These are phyloP conservation scores for Scalesia atractyloides DNA, from an alignment of 129 eudicot species.

Conservation along the genomic window DNA sequence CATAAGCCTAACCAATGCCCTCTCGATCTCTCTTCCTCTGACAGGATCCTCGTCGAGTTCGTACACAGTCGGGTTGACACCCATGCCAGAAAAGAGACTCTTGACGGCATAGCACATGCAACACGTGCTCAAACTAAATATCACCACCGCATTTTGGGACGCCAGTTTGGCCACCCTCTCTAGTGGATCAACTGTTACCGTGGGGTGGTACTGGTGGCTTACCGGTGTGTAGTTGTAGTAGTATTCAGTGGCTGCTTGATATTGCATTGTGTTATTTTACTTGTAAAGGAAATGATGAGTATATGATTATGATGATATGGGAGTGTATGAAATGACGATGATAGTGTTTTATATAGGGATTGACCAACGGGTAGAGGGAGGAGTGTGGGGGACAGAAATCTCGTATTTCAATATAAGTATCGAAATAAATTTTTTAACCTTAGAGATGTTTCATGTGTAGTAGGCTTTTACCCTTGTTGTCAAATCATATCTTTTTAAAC, in stretches of 20 bases:
- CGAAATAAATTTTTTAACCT: neutral
- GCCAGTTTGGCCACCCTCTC: conserved; percentile 67
- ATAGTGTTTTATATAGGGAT: conserved; percentile 37
- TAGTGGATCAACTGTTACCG: conserved; percentile 42
- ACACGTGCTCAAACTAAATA: conserved; percentile 75
- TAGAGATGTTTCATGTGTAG: conserved; percentile 3
- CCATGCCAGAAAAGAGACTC: conserved; percentile 75
- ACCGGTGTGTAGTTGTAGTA: conserved; percentile 34
- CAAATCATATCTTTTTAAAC: neutral
- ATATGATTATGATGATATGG: neutral
- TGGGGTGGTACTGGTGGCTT: conserved; percentile 35
- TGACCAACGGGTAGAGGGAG: neutral
- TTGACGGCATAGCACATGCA: conserved; percentile 90
- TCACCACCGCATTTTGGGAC: conserved; percentile 72
- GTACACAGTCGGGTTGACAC: conserved; percentile 75
- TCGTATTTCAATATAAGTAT: conserved; percentile 30
- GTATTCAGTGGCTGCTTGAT: conserved; percentile 28
- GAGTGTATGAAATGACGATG: neutral
- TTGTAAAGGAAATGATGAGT: conserved; percentile 5
- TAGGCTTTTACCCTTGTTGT: neutral
- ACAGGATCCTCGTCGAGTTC: conserved; percentile 70
- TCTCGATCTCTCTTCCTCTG: conserved; percentile 57
- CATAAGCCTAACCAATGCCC: conserved; percentile 50
- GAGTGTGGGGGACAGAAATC: conserved; percentile 29
- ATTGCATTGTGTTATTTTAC: conserved; percentile 37